Evolutionary conservation across 257 asterid genomes (phyloP).

Genomic region (Solanum okadae): DNA sequence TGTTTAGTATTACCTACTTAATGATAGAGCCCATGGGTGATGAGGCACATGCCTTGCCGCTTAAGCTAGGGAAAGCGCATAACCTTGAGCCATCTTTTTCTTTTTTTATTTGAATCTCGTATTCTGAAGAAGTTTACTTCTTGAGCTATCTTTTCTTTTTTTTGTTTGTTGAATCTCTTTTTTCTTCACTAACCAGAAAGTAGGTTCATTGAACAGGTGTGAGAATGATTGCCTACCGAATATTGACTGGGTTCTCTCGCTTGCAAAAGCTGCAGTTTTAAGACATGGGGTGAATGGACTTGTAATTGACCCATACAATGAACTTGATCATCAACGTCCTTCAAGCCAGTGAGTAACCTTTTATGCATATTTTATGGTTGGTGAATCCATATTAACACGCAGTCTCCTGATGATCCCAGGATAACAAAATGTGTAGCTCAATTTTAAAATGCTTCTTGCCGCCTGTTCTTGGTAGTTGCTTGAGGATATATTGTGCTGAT

Average conservation of each 20-base stretch:
- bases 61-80: not conserved
- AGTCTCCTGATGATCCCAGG: not conserved
- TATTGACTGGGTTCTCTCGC: constrained; percentile 83
- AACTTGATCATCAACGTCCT: constrained; percentile 95
- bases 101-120: not conserved
- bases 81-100: not conserved
- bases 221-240: constrained; percentile 92
- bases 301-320: constrained; percentile 95
- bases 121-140: not conserved
- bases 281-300: constrained; percentile 93
- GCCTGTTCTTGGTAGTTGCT: not conserved
- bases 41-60: not conserved
- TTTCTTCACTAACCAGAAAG: not conserved
- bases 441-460: not conserved
- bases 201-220: constrained; percentile 51
- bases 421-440: not conserved
- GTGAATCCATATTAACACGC: not conserved
- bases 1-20: not conserved
- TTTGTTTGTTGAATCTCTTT: not conserved
- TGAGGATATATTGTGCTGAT: not conserved
- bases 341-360: constrained; percentile 57
- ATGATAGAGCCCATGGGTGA: not conserved
- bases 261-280: constrained; percentile 80
- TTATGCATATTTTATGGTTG: not conserved
- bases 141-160: not conserved